A percentile compares a stretch with the other conserved stretches of the same genome.
Conservation (phyloP, 1,284 basidiomycete genomes). For the Vanrija sp. region DNA sequence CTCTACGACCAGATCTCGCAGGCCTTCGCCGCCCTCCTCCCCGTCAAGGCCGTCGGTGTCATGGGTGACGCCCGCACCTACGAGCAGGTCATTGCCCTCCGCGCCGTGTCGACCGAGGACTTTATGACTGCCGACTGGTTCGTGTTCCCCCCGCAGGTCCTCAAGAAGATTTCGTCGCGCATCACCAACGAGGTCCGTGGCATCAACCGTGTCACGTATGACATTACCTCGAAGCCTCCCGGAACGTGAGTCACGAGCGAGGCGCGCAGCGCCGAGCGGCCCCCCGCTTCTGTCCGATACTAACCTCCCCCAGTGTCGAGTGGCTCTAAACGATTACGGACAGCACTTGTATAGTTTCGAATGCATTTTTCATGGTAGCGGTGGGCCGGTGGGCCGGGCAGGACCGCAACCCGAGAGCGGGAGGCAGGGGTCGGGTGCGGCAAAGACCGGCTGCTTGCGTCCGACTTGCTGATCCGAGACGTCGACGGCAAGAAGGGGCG, state of each 20-base stretch:
- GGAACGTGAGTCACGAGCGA: slow-evolving; percentile 55
- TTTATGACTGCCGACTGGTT: slow-evolving; percentile 99
- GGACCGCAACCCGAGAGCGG: too few relatives aligned
- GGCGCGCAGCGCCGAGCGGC: slow-evolving; percentile 50
- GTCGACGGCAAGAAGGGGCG: too few relatives aligned
- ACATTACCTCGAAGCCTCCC: slow-evolving; percentile 96
- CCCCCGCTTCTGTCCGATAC: slow-evolving; percentile 6
- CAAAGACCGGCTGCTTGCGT: too few relatives aligned
- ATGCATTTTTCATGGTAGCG: not conserved
- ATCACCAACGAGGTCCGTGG: slow-evolving; percentile 92
- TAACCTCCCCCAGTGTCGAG: slow-evolving; percentile 33
- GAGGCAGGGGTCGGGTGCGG: too few relatives aligned
- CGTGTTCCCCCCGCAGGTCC: slow-evolving; percentile 87
- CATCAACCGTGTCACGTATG: slow-evolving; percentile 90
- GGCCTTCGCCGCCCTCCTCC: slow-evolving; percentile 95
- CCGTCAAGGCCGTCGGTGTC: slow-evolving; percentile 94
- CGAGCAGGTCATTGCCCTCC: slow-evolving; percentile 83
- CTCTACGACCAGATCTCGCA: slow-evolving; percentile 94
- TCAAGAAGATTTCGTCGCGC: slow-evolving; percentile 87
- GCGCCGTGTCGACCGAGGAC: slow-evolving; percentile 89
- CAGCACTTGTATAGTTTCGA: not conserved
- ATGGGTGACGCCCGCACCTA: slow-evolving; percentile 97
- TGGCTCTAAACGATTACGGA: slow-evolving; percentile 33
- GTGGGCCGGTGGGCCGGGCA: too few relatives aligned
- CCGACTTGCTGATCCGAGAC: too few relatives aligned